These are phyloP conservation scores for Epichloe hybrida DNA, from an alignment of 2,329 filamentous ascomycete species.

Conservation along the genomic window DNA sequence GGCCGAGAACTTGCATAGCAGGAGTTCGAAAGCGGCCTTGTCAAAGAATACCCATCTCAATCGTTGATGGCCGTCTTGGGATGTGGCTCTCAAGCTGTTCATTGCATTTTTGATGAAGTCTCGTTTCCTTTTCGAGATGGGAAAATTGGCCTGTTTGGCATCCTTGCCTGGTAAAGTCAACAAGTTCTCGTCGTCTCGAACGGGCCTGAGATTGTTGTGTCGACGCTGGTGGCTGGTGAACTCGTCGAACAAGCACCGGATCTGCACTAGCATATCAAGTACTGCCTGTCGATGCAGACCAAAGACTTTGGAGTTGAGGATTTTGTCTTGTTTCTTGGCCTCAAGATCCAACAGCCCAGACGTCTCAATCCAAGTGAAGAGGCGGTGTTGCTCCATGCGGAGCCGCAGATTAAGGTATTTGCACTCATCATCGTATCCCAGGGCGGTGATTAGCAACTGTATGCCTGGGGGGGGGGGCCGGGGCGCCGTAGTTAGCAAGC, in stretches of 20 bases:
- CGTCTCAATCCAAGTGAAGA: slow-evolving; percentile 36
- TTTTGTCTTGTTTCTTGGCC: slow-evolving; percentile 24
- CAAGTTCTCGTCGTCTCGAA: slow-evolving; percentile 20
- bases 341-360: slow-evolving; percentile 33
- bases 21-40: slow-evolving; percentile 29
- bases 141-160: slow-evolving; percentile 30
- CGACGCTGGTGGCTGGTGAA: slow-evolving; percentile 29
- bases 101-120: slow-evolving; percentile 32
- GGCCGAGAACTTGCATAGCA: slow-evolving; percentile 28
- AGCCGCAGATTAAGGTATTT: slow-evolving; percentile 34
- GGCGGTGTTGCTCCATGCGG: slow-evolving; percentile 35
- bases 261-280: slow-evolving; percentile 33
- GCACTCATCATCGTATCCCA: slow-evolving; percentile 33
- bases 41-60: slow-evolving; percentile 33
- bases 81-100: slow-evolving; percentile 22
- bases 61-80: slow-evolving; percentile 20
- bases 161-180: slow-evolving; percentile 28
- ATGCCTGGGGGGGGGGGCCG: slow-evolving; percentile 16
- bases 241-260: slow-evolving; percentile 32
- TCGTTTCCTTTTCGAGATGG: slow-evolving; percentile 25
- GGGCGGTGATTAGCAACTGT: slow-evolving; percentile 33
- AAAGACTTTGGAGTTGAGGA: slow-evolving; percentile 34
- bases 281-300: slow-evolving; percentile 34
- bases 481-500: neutral
- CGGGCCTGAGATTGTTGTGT: slow-evolving; percentile 22